Percentiles rank a stretch among this genome's conserved stretches.
These are phyloP conservation scores for Kurtzmaniella quercitrusa DNA, from an alignment of 1,139 yeast genomes.

Conservation along the genomic window DNA sequence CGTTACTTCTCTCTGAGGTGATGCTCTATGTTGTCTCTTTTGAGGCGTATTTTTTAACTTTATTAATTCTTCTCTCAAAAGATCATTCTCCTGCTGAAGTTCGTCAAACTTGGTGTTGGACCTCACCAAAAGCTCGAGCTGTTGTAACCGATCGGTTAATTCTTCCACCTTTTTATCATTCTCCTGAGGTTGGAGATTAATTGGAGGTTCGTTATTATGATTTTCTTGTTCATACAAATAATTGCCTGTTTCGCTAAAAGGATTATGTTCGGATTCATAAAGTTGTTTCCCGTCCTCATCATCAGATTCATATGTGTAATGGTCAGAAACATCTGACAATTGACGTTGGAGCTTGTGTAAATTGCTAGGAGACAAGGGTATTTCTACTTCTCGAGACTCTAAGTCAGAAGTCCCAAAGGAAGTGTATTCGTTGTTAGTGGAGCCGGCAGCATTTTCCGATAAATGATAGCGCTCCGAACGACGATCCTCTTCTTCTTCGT, in stretches of 20 bases:
- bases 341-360: slow-evolving; percentile 8
- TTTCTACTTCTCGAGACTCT: not conserved
- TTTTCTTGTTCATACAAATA: not conserved
- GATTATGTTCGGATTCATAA: not conserved
- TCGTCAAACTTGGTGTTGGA: slow-evolving; percentile 7
- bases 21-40: slow-evolving; percentile 12
- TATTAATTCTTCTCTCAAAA: slow-evolving; percentile 7
- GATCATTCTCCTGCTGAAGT: slow-evolving; percentile 1
- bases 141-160: slow-evolving; percentile 14
- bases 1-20: slow-evolving; percentile 14
- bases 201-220: not conserved
- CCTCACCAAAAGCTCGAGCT: slow-evolving; percentile 16
- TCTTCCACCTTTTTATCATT: slow-evolving; percentile 2
- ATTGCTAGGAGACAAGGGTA: slow-evolving; percentile 8
- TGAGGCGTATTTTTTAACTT: slow-evolving; percentile 14
- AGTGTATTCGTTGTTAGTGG: slow-evolving; percentile 21
- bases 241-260: not conserved
- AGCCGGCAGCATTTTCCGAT: not conserved
- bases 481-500: slow-evolving; percentile 6
- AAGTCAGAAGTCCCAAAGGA: slow-evolving; percentile 14
- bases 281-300: slow-evolving; percentile 5
- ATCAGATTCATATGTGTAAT: slow-evolving; percentile 25
- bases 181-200: not conserved
- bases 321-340: slow-evolving; percentile 16
- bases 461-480: not conserved